Percentiles rank a stretch among this genome's conserved stretches.
phyloP scores from a whole-genome alignment of 2,329 filamentous ascomycete genomes.

The Talaromyces marneffei region DNA sequence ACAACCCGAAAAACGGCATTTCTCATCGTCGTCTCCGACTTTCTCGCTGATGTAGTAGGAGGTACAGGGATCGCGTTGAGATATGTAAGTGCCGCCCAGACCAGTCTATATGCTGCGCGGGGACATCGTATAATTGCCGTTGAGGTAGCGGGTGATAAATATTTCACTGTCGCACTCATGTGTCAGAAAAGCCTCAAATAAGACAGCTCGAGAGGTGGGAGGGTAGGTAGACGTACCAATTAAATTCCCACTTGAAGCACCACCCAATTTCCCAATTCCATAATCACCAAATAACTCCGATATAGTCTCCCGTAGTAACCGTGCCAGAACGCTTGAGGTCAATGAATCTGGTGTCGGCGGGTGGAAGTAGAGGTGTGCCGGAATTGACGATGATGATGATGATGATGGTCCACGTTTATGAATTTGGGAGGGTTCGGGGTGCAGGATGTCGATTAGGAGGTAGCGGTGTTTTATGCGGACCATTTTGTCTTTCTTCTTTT shows the following conservation, averaged over 20 bases:
- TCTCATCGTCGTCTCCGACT: neutral
- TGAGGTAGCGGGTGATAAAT: constrained; percentile 83
- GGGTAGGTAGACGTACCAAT: constrained; percentile 47
- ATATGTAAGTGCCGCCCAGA: constrained; percentile 84
- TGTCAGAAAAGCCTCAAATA: neutral
- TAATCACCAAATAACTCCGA: constrained; percentile 79
- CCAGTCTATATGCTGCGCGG: constrained; percentile 73
- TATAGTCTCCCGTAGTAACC: constrained; percentile 65
- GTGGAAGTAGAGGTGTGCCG: constrained; percentile 62
- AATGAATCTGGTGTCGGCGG: constrained; percentile 70
- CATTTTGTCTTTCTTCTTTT: constrained; percentile 43
- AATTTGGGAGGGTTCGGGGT: constrained; percentile 52
- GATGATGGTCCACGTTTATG: constrained; percentile 10
- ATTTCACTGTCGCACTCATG: constrained; percentile 92
- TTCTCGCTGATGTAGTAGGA: neutral
- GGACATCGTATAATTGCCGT: constrained; percentile 86
- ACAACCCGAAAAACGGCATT: constrained; percentile 78
- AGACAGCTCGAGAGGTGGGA: neutral
- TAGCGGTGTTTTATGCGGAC: constrained; percentile 96
- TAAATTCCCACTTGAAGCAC: constrained; percentile 63
- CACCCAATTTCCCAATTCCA: constrained; percentile 55
- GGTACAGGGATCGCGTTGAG: constrained; percentile 60
- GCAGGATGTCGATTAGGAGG: constrained; percentile 88
- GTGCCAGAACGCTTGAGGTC: constrained; percentile 59
- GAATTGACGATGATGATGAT: constrained; percentile 42